phyloP scores from a whole-genome alignment of 2,329 filamentous ascomycete species.

The Aureobasidium sp. region DNA sequence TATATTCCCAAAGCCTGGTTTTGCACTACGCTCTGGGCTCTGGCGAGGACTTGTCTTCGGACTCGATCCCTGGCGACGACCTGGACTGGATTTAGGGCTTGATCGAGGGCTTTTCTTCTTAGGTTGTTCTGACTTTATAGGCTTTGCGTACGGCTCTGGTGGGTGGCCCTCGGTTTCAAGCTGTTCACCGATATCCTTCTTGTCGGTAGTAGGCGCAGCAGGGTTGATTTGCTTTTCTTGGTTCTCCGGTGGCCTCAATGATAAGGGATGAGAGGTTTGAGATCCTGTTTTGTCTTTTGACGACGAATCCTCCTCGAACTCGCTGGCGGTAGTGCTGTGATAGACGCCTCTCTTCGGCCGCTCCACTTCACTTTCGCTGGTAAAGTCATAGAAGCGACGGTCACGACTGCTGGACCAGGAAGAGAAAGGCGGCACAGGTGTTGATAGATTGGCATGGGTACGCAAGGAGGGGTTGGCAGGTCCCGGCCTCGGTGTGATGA shows the following conservation, averaged over 20 bases:
- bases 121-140: background rate
- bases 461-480: conserved; percentile 25
- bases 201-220: background rate
- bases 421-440: conserved; percentile 16
- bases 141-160: background rate
- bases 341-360: conserved; percentile 12
- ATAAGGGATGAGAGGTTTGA: background rate
- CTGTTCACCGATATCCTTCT: background rate
- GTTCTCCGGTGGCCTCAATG: background rate
- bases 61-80: background rate
- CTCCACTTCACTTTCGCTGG: conserved; percentile 16
- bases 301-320: conserved; percentile 8
- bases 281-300: background rate
- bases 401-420: conserved; percentile 14
- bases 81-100: background rate
- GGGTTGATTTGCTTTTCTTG: background rate
- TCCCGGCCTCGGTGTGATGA: conserved; percentile 29
- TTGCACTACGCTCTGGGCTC: background rate
- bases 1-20: background rate
- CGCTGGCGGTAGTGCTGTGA: conserved; percentile 12
- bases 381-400: conserved; percentile 17
- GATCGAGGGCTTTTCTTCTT: conserved; percentile 4
- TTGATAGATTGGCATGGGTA: conserved; percentile 23
- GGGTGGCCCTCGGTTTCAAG: conserved; percentile 1
- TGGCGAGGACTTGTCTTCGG: conserved; percentile 5